A percentile compares a stretch with the other conserved stretches of the same genome.
Evolutionary conservation across 2,329 filamentous ascomycete species (phyloP).

Genomic region (Phyllosticta capitalensis): DNA sequence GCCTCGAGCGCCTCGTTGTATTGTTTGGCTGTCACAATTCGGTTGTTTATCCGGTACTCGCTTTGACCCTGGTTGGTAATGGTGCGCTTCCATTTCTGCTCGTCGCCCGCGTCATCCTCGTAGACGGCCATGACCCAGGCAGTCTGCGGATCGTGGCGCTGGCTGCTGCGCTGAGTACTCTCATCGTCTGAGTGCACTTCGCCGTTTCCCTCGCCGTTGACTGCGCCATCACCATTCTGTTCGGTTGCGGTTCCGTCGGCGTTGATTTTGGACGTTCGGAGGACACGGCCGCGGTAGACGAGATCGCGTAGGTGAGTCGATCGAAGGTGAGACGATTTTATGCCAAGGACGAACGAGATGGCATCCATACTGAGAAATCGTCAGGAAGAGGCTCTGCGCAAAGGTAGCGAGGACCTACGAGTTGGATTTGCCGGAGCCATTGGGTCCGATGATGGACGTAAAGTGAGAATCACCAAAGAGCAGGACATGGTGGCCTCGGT

Average conservation of each 20-base stretch:
- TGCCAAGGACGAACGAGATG: constrained; percentile 96
- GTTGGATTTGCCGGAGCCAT: constrained; percentile 99
- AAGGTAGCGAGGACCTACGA: constrained; percentile 52
- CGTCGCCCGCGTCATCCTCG: constrained; percentile 90
- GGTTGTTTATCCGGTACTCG: constrained; percentile 96
- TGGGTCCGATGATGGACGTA: constrained; percentile 97
- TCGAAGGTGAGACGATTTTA: constrained; percentile 95
- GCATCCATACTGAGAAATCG: constrained; percentile 74
- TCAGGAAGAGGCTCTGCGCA: constrained; percentile 15
- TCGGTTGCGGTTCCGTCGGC: constrained; percentile 70
- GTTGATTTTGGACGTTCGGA: constrained; percentile 87
- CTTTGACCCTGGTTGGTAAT: constrained; percentile 84
- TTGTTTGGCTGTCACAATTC: constrained; percentile 74
- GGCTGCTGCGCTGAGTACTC: constrained; percentile 52
- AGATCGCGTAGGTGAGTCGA: constrained; percentile 90
- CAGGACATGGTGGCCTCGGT: constrained; percentile 90
- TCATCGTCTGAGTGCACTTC: constrained; percentile 21
- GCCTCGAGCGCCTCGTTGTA: constrained; percentile 89
- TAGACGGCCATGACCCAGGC: constrained; percentile 99
- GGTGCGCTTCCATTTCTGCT: constrained; percentile 89
- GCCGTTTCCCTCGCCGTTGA: constrained; percentile 45
- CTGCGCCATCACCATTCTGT: constrained; percentile 27
- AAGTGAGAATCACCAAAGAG: constrained; percentile 98
- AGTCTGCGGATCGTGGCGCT: constrained; percentile 70
- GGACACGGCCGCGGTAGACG: constrained; percentile 87